These are phyloP conservation scores for Trichoderma sp. DNA, from an alignment of 2,329 filamentous ascomycete genomes.

Conservation along the genomic window DNA sequence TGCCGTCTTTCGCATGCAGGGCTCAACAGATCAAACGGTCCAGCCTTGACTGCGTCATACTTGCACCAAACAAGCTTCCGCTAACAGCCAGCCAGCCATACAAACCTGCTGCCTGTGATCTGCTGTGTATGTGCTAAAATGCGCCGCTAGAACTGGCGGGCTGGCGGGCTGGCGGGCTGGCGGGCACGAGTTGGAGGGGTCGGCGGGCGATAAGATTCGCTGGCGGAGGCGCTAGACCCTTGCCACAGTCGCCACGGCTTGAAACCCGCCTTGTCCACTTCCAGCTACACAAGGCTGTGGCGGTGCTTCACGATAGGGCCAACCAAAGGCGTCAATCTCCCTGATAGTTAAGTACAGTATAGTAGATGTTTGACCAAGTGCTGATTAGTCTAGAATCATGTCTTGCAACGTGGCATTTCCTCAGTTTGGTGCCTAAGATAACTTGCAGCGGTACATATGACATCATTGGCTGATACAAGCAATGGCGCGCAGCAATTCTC, in stretches of 20 bases:
- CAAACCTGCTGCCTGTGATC: not conserved
- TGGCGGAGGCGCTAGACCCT: not conserved
- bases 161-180: not conserved
- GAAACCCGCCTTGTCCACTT: not conserved
- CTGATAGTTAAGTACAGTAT: too few relatives aligned
- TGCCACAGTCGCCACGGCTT: constrained; percentile 6
- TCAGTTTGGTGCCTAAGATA: not conserved
- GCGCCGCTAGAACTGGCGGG: not conserved
- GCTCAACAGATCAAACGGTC: not conserved
- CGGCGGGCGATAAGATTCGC: constrained; percentile 7
- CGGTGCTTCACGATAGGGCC: not conserved
- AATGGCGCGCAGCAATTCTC: not conserved
- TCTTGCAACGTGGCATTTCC: not conserved
- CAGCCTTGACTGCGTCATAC: constrained; percentile 21
- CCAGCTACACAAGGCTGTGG: not conserved
- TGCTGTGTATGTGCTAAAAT: not conserved
- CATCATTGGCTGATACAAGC: not conserved
- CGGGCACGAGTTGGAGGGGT: constrained; percentile 1
- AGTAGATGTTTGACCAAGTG: too few relatives aligned
- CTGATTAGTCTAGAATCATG: not conserved
- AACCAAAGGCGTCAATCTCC: too few relatives aligned
- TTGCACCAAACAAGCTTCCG: constrained; percentile 17
- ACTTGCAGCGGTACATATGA: not conserved
- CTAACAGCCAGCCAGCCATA: not conserved
- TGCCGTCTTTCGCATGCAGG: not conserved